These are phyloP conservation scores for Aphanoascus verrucosus DNA, from an alignment of 2,329 filamentous ascomycete species.

Conservation along the genomic window DNA sequence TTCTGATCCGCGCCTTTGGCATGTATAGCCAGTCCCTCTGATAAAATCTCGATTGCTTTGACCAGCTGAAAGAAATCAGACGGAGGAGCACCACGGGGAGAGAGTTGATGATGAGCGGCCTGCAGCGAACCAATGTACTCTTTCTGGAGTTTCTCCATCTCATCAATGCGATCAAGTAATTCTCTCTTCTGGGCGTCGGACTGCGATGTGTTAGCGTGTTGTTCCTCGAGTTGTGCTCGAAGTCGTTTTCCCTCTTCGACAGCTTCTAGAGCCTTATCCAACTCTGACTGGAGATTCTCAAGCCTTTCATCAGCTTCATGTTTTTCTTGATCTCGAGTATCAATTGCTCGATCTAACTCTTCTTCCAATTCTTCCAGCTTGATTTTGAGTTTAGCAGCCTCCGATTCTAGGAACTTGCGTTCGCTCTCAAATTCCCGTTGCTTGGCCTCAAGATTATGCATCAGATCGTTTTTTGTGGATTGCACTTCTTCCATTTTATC, in stretches of 20 bases:
- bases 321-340: slow-evolving; percentile 73
- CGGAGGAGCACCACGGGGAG: slow-evolving; percentile 44
- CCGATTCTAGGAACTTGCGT: slow-evolving; percentile 68
- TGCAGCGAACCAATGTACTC: slow-evolving; percentile 46
- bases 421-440: slow-evolving; percentile 82
- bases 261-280: slow-evolving; percentile 51
- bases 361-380: slow-evolving; percentile 84
- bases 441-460: slow-evolving; percentile 88
- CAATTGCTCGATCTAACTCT: slow-evolving; percentile 73
- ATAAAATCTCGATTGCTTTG: slow-evolving; percentile 49
- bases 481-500: slow-evolving; percentile 70
- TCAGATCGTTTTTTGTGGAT: slow-evolving; percentile 83
- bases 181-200: slow-evolving; percentile 35
- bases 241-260: slow-evolving; percentile 48
- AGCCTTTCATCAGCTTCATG: slow-evolving; percentile 58
- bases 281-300: slow-evolving; percentile 57
- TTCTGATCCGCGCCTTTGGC: slow-evolving; percentile 51
- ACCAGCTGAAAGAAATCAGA: slow-evolving; percentile 48
- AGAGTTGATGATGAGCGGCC: slow-evolving; percentile 50
- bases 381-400: slow-evolving; percentile 64
- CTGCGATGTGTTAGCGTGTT: slow-evolving; percentile 20
- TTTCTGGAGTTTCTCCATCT: slow-evolving; percentile 43
- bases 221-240: slow-evolving; percentile 45
- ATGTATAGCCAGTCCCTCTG: slow-evolving; percentile 51
- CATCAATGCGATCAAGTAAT: slow-evolving; percentile 42